Conservation (phyloP, 2,329 filamentous ascomycete genomes). For the Alternaria dauci region DNA sequence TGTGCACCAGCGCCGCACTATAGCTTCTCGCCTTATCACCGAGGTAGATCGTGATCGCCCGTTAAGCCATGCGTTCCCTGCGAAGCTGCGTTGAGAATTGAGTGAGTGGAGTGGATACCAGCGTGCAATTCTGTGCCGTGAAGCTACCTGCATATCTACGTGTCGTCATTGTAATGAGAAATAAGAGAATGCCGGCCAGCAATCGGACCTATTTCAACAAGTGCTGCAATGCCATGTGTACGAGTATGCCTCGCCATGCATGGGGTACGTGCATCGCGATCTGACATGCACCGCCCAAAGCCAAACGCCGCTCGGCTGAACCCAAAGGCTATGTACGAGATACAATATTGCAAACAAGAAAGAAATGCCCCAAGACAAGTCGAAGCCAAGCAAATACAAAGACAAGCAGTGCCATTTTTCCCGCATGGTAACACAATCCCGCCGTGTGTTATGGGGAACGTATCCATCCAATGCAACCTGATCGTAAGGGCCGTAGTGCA, state of each 20-base stretch:
- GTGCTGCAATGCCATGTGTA: slow-evolving; percentile 35
- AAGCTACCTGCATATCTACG: slow-evolving; percentile 33
- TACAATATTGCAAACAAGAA: background rate
- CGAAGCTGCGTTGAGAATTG: slow-evolving; percentile 10
- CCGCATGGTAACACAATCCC: slow-evolving; percentile 19
- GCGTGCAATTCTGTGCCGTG: slow-evolving; percentile 27
- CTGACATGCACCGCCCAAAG: slow-evolving; percentile 17
- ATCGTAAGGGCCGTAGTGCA: slow-evolving; percentile 19
- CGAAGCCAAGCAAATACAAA: background rate
- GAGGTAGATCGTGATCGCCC: slow-evolving; percentile 24
- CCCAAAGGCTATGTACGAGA: background rate
- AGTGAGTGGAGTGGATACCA: slow-evolving; percentile 23
- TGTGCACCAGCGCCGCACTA: slow-evolving; percentile 2
- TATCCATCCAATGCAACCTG: slow-evolving; percentile 30
- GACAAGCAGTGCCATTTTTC: slow-evolving; percentile 17
- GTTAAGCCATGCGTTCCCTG: slow-evolving; percentile 11
- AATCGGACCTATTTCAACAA: slow-evolving; percentile 22
- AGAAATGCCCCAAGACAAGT: background rate
- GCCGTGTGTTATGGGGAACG: slow-evolving; percentile 20
- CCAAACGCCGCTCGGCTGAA: slow-evolving; percentile 16
- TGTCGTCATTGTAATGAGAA: slow-evolving; percentile 34
- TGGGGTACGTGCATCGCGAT: slow-evolving; percentile 10
- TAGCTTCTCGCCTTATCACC: slow-evolving; percentile 22
- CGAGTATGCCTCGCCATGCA: slow-evolving; percentile 30
- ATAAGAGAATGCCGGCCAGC: slow-evolving; percentile 14